These are phyloP conservation scores for Hymenoscyphus repandus DNA, from an alignment of 2,329 filamentous ascomycete species.

Conservation along the genomic window DNA sequence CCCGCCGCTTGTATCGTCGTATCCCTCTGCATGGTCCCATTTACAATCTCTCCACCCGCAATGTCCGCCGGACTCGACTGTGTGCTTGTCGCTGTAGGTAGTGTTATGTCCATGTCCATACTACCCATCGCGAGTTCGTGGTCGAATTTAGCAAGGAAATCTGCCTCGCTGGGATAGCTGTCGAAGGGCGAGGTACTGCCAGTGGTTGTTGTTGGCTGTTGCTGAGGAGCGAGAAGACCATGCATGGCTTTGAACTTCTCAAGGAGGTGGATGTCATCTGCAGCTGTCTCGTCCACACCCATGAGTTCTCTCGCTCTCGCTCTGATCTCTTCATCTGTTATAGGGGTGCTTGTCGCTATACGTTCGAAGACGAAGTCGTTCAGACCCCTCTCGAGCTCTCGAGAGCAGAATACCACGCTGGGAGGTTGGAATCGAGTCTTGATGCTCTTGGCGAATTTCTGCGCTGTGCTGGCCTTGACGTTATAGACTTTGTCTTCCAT, in stretches of 20 bases:
- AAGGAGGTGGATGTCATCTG: slow-evolving; percentile 48
- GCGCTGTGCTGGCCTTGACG: slow-evolving; percentile 40
- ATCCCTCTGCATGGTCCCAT: not conserved
- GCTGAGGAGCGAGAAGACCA: slow-evolving; percentile 5
- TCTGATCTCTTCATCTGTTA: slow-evolving; percentile 43
- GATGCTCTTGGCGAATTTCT: slow-evolving; percentile 44
- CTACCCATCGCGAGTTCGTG: slow-evolving; percentile 9
- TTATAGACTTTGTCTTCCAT: slow-evolving; percentile 36
- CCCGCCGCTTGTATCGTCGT: not conserved
- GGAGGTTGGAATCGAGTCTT: slow-evolving; percentile 40
- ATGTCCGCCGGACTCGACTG: not conserved
- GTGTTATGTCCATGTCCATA: slow-evolving; percentile 12
- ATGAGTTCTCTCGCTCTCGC: slow-evolving; percentile 45
- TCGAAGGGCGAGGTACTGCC: not conserved
- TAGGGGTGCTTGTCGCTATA: slow-evolving; percentile 38
- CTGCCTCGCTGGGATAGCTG: slow-evolving; percentile 13
- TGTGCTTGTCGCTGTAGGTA: not conserved
- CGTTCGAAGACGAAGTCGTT: slow-evolving; percentile 42
- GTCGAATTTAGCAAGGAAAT: slow-evolving; percentile 19
- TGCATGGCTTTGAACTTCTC: slow-evolving; percentile 41
- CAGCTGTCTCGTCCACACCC: slow-evolving; percentile 42
- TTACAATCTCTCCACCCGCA: not conserved
- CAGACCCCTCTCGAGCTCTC: slow-evolving; percentile 52
- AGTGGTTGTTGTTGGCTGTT: not conserved
- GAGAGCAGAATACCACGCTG: slow-evolving; percentile 50